Evolutionary conservation across 805 yeast species (phyloP), one percentile per base, ranked within the genome.

Genomic region (Saccharomycopsis oosterbeekiorum): DNA sequence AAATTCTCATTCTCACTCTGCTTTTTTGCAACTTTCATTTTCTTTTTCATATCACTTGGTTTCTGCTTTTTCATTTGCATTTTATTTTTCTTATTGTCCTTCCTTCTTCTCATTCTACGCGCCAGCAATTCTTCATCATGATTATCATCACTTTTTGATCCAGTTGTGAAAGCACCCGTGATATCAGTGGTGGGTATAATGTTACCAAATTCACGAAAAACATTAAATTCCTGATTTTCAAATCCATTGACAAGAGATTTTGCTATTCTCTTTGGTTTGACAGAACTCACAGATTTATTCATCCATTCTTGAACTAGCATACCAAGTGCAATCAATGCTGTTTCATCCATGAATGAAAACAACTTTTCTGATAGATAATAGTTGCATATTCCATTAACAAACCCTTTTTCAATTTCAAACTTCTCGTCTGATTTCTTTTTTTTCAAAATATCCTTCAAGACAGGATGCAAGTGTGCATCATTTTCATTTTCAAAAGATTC

Each of bases 281-380:
- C 34, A 1, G n/a, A 47, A 21, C 34, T 47, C 21, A 47, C 21
- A 21, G 9, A 26, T 24, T 61, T 64, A 12, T 42, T 29, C 37
- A 63, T 50, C 65, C 62, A 59, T 17, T 57, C 59, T 40, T 61
- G 64, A 12, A 63, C 50, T 6, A 61, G 19, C 39, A 63, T 36
- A 9, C 65, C 65, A n/a, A 63, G 17, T n/a, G 64, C 58, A 4
- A 63, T 47, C 21, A 63, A 54, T 15, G 62, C 64, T 17, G 65
- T 51, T 41, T 61, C 65, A 26, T 63, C 65, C 59, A 59, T 57
- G 26, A 47, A 47, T 15, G 29, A 21, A 15, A 47, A 47, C n/a
- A 47, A 21, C 12, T 47, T 47, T 4, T 39, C 26, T 24, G 40
- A 14, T 57, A 42, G 17, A 58, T n/a, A 47, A 24, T 47, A 24